phyloP scores from a whole-genome alignment of 257 asterid genomes.

The Capsicum chinense region DNA sequence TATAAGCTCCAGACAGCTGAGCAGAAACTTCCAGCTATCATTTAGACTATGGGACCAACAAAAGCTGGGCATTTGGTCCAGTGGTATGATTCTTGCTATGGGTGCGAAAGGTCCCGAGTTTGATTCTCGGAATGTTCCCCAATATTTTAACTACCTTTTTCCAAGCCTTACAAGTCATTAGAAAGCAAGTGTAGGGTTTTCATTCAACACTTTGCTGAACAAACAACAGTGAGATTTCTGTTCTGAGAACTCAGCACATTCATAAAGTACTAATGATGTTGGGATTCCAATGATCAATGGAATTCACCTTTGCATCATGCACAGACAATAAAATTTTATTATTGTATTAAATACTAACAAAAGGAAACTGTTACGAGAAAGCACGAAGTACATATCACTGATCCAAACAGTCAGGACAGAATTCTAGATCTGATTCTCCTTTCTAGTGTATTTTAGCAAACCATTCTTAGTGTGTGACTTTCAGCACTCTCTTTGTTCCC shows the following conservation, averaged over 20 bases:
- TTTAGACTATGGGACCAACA: background rate
- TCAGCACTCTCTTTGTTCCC: background rate
- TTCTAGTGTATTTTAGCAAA: background rate
- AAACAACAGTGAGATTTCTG: background rate
- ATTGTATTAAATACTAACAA: background rate
- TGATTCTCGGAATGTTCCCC: constrained; percentile 61
- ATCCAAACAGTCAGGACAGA: background rate
- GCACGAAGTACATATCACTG: background rate
- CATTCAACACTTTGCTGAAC: background rate
- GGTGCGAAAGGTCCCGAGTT: constrained; percentile 81
- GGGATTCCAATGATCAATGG: constrained; percentile 9
- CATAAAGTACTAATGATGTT: background rate
- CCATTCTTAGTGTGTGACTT: background rate
- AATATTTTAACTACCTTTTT: background rate
- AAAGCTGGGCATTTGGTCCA: constrained; percentile 74
- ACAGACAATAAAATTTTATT: background rate
- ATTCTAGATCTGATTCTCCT: background rate
- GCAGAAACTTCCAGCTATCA: background rate
- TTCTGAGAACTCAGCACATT: background rate
- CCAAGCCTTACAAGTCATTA: too few species aligned
- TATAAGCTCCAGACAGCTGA: constrained; percentile 20
- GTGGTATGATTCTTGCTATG: constrained; percentile 85
- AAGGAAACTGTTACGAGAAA: background rate
- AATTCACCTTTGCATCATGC: background rate
- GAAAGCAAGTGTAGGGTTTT: too few species aligned